A percentile compares a stretch with the other conserved stretches of the same genome.
These are phyloP conservation scores for Trypanosomatidae sp. DNA, from an alignment of 208 protist genomes.

Conservation along the genomic window DNA sequence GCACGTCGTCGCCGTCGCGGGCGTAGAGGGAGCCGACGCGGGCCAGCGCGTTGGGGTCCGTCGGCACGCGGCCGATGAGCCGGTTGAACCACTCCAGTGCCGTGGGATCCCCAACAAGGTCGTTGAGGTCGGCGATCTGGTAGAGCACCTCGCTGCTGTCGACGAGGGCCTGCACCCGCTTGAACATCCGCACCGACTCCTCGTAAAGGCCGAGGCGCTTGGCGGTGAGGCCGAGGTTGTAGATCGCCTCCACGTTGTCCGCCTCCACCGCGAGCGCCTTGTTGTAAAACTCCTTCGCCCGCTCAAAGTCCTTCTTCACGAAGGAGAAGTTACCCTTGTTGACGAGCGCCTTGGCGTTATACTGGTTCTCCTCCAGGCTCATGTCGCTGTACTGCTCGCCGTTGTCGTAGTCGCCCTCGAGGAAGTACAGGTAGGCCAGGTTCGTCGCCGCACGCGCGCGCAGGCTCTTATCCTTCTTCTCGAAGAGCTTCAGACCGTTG, in stretches of 20 bases:
- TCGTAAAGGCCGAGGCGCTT: slow-evolving; percentile 92
- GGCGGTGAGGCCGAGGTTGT: slow-evolving; percentile 95
- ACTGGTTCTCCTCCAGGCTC: slow-evolving; percentile 93
- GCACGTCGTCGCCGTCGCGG: slow-evolving; percentile 91
- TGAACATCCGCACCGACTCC: slow-evolving; percentile 94
- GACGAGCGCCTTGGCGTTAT: slow-evolving; percentile 97
- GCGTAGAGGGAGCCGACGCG: slow-evolving; percentile 93
- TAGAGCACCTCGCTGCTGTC: slow-evolving; percentile 95
- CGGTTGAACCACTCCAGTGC: slow-evolving; percentile 85
- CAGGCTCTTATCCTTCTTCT: slow-evolving; percentile 95
- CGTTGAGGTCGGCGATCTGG: slow-evolving; percentile 95
- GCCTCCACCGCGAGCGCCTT: slow-evolving; percentile 95
- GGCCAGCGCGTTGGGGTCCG: slow-evolving; percentile 94
- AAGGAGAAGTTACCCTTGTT: slow-evolving; percentile 97
- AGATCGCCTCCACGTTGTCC: slow-evolving; percentile 97
- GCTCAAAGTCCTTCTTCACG: slow-evolving; percentile 84
- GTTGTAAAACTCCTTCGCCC: slow-evolving; percentile 93
- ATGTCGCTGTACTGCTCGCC: slow-evolving; percentile 96
- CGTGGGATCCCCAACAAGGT: slow-evolving; percentile 66
- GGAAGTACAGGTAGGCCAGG: slow-evolving; percentile 97
- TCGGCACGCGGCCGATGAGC: slow-evolving; percentile 90
- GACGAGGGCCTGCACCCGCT: slow-evolving; percentile 92
- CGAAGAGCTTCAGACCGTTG: slow-evolving; percentile 93
- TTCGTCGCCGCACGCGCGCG: slow-evolving; percentile 95
- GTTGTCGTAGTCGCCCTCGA: slow-evolving; percentile 96